Conservation (phyloP, 495 filamentous ascomycete genomes). For the Apodospora peruviana region DNA sequence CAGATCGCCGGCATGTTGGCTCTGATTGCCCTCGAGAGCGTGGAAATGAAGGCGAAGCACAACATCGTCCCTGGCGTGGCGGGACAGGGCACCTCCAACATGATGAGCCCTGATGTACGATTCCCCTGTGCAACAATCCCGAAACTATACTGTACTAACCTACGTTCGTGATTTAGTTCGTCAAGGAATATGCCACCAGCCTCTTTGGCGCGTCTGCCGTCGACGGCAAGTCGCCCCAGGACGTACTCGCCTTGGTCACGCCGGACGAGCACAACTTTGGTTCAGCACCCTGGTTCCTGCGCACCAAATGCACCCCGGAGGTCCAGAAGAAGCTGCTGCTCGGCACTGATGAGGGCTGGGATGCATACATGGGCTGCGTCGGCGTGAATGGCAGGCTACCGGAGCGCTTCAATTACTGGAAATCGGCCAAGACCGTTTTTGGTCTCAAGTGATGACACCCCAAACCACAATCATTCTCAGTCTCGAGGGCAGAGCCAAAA, state of each 20-base stretch:
- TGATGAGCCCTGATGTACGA: conserved; percentile 52
- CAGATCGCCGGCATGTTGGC: conserved; percentile 60
- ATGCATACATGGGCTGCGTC: conserved; percentile 62
- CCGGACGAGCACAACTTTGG: conserved; percentile 63
- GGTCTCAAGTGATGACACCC: background rate
- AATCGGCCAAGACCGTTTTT: conserved; percentile 37
- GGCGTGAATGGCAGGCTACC: conserved; percentile 41
- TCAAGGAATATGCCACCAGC: conserved; percentile 51
- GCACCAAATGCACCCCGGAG: conserved; percentile 50
- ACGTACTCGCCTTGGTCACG: conserved; percentile 53
- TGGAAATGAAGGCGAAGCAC: conserved; percentile 60
- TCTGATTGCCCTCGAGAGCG: conserved; percentile 64
- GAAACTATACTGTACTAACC: too few species aligned
- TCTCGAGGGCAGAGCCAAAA: too few species aligned
- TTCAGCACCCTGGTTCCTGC: conserved; percentile 69
- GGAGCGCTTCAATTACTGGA: conserved; percentile 54
- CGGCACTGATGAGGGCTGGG: conserved; percentile 52
- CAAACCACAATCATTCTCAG: background rate
- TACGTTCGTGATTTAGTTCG: background rate
- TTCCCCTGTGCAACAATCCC: too few species aligned
- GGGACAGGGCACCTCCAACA: conserved; percentile 79
- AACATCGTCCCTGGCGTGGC: conserved; percentile 51
- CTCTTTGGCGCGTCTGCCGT: conserved; percentile 41
- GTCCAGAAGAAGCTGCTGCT: conserved; percentile 42
- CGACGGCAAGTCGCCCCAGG: conserved; percentile 30